phyloP scores from a whole-genome alignment of 306 rosid genomes.

The Sphenostylis stenocarpa region DNA sequence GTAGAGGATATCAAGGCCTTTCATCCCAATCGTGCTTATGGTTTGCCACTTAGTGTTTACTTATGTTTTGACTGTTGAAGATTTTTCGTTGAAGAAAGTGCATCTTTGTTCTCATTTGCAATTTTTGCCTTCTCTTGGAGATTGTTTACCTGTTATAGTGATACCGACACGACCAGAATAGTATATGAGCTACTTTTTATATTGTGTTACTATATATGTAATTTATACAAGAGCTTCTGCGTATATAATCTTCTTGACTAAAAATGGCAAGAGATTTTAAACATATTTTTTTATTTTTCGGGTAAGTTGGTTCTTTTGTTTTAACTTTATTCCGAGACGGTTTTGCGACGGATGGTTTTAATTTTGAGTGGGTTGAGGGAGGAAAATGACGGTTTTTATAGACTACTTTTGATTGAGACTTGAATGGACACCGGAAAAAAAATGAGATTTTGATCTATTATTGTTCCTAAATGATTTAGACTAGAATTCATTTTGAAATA shows the following conservation, averaged over 20 bases:
- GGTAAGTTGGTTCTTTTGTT: background rate
- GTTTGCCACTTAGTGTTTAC: conserved; percentile 36
- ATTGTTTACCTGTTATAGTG: background rate
- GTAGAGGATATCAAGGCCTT: conserved; percentile 80
- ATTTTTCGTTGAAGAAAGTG: background rate
- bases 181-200: background rate
- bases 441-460: background rate
- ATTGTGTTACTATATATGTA: too few relatives aligned
- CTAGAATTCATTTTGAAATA: background rate
- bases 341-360: too few relatives aligned
- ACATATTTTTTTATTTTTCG: background rate
- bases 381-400: too few relatives aligned
- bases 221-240: background rate
- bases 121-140: background rate
- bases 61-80: background rate
- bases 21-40: conserved; percentile 79
- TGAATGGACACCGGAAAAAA: too few relatives aligned
- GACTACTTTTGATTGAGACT: too few relatives aligned
- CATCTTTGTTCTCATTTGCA: background rate
- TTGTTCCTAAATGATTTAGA: background rate
- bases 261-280: background rate
- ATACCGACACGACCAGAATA: background rate
- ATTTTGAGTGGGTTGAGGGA: too few relatives aligned
- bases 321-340: too few relatives aligned
- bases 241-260: background rate